phyloP scores from a whole-genome alignment of 805 yeast species.

The Yarrowia deformans region DNA sequence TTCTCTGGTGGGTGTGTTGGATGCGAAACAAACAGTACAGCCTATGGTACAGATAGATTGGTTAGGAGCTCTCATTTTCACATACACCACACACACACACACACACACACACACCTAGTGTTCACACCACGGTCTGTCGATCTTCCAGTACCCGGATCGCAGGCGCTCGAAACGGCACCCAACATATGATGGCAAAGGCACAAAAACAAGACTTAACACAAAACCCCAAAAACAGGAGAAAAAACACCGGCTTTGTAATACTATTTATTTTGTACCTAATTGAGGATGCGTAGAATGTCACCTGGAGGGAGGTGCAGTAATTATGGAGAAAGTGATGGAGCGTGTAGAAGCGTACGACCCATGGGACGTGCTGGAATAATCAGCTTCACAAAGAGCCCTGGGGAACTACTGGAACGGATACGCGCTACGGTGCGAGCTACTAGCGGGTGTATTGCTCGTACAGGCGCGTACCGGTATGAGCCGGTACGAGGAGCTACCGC shows the following conservation, averaged over 20 bases:
- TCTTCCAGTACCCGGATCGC: constrained; percentile 33
- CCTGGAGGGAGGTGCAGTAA: too few relatives aligned
- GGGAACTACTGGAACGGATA: too few relatives aligned
- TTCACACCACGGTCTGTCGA: background rate
- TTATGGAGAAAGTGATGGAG: background rate
- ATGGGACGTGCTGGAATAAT: background rate
- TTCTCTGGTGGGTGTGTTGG: background rate
- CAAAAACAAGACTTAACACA: constrained; percentile 5
- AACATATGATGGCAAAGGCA: background rate
- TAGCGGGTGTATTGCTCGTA: too few relatives aligned
- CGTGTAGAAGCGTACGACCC: constrained; percentile 1
- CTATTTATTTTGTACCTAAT: constrained; percentile 31
- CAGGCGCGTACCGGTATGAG: too few relatives aligned
- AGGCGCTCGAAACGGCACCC: constrained; percentile 8
- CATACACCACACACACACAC: background rate
- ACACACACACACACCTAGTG: background rate
- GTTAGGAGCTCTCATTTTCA: constrained; percentile 21
- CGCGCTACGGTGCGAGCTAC: too few relatives aligned
- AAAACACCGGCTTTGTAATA: constrained; percentile 24
- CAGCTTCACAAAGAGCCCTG: background rate
- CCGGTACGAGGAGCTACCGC: too few relatives aligned
- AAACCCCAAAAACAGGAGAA: constrained; percentile 10
- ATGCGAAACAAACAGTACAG: constrained; percentile 4
- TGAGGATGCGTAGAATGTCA: background rate
- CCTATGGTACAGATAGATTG: constrained; percentile 37